Conservation (phyloP, 2,329 filamentous ascomycete species). For the Diatrype stigma region DNA sequence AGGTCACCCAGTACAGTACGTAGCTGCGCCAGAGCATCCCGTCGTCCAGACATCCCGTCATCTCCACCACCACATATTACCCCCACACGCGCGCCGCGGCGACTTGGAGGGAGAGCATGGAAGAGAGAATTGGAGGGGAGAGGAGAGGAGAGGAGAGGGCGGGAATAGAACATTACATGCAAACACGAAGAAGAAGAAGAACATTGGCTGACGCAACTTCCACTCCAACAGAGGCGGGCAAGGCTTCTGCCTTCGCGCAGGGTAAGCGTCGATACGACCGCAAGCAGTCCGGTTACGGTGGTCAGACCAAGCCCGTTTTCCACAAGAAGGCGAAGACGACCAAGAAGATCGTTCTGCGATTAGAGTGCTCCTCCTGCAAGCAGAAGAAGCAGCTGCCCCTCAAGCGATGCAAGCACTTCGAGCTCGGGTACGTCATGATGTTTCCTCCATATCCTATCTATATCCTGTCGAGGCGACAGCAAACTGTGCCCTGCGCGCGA, state of each 20-base stretch:
- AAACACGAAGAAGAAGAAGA: too few species aligned
- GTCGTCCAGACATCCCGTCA: too few species aligned
- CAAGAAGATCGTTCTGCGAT: slow-evolving; percentile 98
- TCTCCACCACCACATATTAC: too few species aligned
- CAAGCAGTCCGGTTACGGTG: slow-evolving; percentile 99
- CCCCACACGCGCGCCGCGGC: too few species aligned
- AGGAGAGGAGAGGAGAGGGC: neutral
- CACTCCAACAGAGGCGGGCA: slow-evolving; percentile 8
- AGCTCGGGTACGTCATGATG: slow-evolving; percentile 75
- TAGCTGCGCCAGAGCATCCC: neutral
- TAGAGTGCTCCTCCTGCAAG: slow-evolving; percentile 98
- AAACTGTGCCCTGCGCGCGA: slow-evolving; percentile 1
- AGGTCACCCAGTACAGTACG: slow-evolving; percentile 87
- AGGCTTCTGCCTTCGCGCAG: slow-evolving; percentile 93
- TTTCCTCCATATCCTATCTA: neutral
- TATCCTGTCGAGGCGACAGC: too few species aligned
- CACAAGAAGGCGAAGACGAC: slow-evolving; percentile 99
- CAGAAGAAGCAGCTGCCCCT: slow-evolving; percentile 95
- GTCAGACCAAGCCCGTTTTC: slow-evolving; percentile 99
- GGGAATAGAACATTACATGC: neutral
- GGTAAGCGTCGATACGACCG: slow-evolving; percentile 99
- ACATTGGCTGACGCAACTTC: neutral
- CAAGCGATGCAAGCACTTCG: slow-evolving; percentile 99
- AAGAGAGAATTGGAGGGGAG: neutral
- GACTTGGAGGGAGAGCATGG: slow-evolving; percentile 71